Conservation (phyloP, 1,284 basidiomycete genomes). For the Baeospora myosura region DNA sequence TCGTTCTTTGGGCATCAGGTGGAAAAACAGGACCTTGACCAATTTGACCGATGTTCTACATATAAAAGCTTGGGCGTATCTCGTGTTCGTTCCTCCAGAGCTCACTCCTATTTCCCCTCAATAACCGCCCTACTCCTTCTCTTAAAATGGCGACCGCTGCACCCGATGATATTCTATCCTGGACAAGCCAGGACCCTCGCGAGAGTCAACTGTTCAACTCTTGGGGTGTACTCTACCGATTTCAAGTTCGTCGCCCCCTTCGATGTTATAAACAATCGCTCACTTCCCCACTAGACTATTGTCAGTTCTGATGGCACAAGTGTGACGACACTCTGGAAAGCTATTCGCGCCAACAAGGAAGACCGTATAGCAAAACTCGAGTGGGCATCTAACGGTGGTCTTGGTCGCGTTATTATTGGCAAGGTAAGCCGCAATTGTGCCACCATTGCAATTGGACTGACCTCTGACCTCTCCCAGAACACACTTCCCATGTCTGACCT, state of each 20-base stretch:
- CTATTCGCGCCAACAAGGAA: constrained; percentile 72
- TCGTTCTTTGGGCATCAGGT: constrained; percentile 51
- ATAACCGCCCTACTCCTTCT: constrained; percentile 11
- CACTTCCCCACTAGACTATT: constrained; percentile 43
- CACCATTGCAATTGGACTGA: constrained; percentile 11
- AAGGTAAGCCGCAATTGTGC: constrained; percentile 41
- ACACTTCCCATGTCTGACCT: constrained; percentile 74
- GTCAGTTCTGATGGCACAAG: constrained; percentile 54
- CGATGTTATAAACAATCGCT: constrained; percentile 14
- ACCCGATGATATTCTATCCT: constrained; percentile 68
- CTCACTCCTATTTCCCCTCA: constrained; percentile 22
- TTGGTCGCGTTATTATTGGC: constrained; percentile 75
- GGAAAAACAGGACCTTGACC: constrained; percentile 30
- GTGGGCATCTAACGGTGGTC: constrained; percentile 70
- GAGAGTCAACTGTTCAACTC: constrained; percentile 75
- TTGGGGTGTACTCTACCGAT: constrained; percentile 75
- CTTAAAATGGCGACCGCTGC: constrained; percentile 38
- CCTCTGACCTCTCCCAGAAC: constrained; percentile 37
- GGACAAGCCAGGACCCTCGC: constrained; percentile 78
- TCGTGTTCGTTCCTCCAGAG: constrained; percentile 19
- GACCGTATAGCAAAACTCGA: constrained; percentile 80
- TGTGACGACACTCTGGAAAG: constrained; percentile 67
- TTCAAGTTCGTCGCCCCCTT: constrained; percentile 44
- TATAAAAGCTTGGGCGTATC: constrained; percentile 35
- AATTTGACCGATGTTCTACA: constrained; percentile 28